Evolutionary conservation across 2,329 filamentous ascomycete species (phyloP).

Genomic region (Scorias spongiosa): DNA sequence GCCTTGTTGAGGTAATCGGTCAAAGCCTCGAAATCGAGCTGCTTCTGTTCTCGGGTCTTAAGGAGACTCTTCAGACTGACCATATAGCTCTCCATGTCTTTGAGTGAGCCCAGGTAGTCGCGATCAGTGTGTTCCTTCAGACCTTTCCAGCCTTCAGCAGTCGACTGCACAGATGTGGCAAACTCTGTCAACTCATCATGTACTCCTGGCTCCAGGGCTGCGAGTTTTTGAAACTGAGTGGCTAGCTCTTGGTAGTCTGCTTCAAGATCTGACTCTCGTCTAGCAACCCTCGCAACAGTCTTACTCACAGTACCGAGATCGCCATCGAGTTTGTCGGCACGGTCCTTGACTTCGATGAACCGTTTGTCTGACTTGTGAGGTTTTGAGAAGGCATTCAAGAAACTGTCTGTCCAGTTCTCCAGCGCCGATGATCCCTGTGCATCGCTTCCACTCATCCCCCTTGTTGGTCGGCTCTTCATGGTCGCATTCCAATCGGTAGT

Average conservation of each 20-base stretch:
- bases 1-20: constrained; percentile 93
- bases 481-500: constrained; percentile 91
- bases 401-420: constrained; percentile 87
- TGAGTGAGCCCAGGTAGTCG: constrained; percentile 80
- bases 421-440: constrained; percentile 54
- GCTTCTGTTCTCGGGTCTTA: constrained; percentile 90
- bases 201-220: constrained; percentile 74
- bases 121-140: constrained; percentile 87
- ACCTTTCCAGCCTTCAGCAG: constrained; percentile 58
- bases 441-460: constrained; percentile 34
- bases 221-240: constrained; percentile 87
- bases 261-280: constrained; percentile 77
- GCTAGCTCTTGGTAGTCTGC: constrained; percentile 78
- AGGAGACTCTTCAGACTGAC: constrained; percentile 73
- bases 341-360: constrained; percentile 86
- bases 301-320: constrained; percentile 89
- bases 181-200: constrained; percentile 73
- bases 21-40: constrained; percentile 90
- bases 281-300: constrained; percentile 78
- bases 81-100: constrained; percentile 93
- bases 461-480: constrained; percentile 63
- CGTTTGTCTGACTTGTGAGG: constrained; percentile 88
- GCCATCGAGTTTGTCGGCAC: constrained; percentile 85
- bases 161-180: constrained; percentile 71
- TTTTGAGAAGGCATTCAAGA: constrained; percentile 94